Base-by-base conservation (phyloP, 352 stramenopile species). In the Pythium rhizo-oryzae region DNA sequence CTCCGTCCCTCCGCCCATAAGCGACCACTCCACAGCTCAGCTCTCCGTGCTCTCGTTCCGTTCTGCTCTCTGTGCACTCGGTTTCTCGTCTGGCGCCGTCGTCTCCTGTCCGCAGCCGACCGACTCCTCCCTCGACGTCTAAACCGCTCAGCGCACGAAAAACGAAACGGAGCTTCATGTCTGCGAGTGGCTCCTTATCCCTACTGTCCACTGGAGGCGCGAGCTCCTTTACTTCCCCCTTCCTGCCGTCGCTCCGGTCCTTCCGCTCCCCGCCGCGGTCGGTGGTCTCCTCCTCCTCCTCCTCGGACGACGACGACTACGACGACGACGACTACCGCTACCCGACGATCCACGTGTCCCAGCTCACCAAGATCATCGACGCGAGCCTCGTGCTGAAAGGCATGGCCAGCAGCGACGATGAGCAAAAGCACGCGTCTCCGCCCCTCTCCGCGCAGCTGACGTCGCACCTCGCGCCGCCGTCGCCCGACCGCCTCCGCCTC, bases 341-440 rank as follows among this genome's bases (percentile, higher is more conserved):
- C 54, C 54, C 71, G 59, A 80, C 70, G 52, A 80, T 82, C 62
- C 69, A 82, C 52, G 57, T 82, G 30, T 50, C 57, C n/a, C 70
- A 69, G n/a, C 64, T 79, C 58, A 70, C 62, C 63, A 80, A 78
- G 73, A 80, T 76, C 52, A 70, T 80, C 67, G 71, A 67, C 73
- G 73, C 70, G 56, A 80, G 69, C 69, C 69, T 70, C 62, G 69
- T 75, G 57, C 73, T 78, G 54, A 79, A 79, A 66, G 70, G 71
- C 66, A 82, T 82, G 75, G 72, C 65, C 50, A 69, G 60, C 52
- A 75, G 72, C 58, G 63, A 72, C 57, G 71, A 79, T 66, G 71
- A 81, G 50, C 55, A 75, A 54, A 79, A 79, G 64, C 66, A 70
- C 54, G 64, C 70, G 50, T 56, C 59, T 11, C 59, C 66, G 49